Evolutionary conservation across 1,284 basidiomycete species (phyloP).

Genomic region (Grifola frondosa): DNA sequence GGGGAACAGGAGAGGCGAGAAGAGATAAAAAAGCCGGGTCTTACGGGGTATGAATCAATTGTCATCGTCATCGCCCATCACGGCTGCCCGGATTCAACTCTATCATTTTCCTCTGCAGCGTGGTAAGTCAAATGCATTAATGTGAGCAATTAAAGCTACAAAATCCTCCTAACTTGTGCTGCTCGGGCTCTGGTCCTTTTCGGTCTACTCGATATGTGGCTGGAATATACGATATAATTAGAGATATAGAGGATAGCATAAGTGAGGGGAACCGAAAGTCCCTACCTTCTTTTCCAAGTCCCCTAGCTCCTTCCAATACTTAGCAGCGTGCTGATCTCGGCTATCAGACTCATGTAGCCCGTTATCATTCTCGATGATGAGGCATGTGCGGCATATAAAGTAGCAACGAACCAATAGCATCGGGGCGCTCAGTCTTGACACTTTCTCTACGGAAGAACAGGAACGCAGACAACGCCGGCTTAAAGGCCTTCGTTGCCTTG

Average conservation of each 20-base stretch:
- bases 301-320: slow-evolving; percentile 72
- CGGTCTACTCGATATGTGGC: slow-evolving; percentile 91
- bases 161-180: slow-evolving; percentile 79
- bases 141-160: slow-evolving; percentile 26
- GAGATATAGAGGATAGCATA: slow-evolving; percentile 1
- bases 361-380: slow-evolving; percentile 9
- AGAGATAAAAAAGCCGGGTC: not conserved
- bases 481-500: slow-evolving; percentile 78
- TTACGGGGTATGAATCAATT: slow-evolving; percentile 30
- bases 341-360: slow-evolving; percentile 31
- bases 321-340: slow-evolving; percentile 69
- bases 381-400: slow-evolving; percentile 3
- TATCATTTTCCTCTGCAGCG: slow-evolving; percentile 44
- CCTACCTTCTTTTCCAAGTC: slow-evolving; percentile 74
- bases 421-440: slow-evolving; percentile 94
- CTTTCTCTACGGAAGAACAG: slow-evolving; percentile 98
- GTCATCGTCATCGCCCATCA: slow-evolving; percentile 59
- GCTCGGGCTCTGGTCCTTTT: slow-evolving; percentile 84
- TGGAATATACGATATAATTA: slow-evolving; percentile 31
- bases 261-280: slow-evolving; percentile 2
- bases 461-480: slow-evolving; percentile 91
- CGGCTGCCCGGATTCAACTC: slow-evolving; percentile 51
- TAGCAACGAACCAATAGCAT: slow-evolving; percentile 78
- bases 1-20: slow-evolving; percentile 10
- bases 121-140: slow-evolving; percentile 8